These are phyloP conservation scores for Ophiobolus disseminans DNA, from an alignment of 2,329 filamentous ascomycete species.

Conservation along the genomic window DNA sequence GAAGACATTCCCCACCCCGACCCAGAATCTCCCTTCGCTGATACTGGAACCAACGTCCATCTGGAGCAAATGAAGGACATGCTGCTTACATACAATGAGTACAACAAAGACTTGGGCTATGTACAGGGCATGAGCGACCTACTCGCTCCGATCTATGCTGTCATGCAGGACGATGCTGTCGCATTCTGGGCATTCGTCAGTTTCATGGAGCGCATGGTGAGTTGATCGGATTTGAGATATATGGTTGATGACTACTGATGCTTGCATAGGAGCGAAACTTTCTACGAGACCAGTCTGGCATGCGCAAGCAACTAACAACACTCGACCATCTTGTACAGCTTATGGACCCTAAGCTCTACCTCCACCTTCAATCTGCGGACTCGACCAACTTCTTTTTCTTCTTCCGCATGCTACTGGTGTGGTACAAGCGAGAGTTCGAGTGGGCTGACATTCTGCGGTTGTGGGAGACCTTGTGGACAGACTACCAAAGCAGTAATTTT, in stretches of 20 bases:
- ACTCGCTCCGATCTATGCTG: conserved; percentile 92
- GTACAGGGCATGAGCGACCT: conserved; percentile 99
- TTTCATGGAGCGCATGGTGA: conserved; percentile 94
- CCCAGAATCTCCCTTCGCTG: conserved; percentile 91
- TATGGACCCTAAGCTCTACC: conserved; percentile 93
- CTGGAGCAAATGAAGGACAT: conserved; percentile 99
- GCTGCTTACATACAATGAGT: conserved; percentile 97
- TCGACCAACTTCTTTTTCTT: conserved; percentile 99
- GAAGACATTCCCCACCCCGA: conserved; percentile 97
- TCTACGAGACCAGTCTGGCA: conserved; percentile 91
- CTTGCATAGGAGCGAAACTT: conserved; percentile 80
- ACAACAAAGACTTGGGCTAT: conserved; percentile 93
- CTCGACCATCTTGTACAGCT: conserved; percentile 95
- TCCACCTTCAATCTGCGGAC: conserved; percentile 86
- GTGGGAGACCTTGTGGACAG: conserved; percentile 96
- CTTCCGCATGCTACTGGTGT: conserved; percentile 97
- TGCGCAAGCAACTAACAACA: conserved; percentile 88
- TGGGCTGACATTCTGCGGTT: conserved; percentile 86
- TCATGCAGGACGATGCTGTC: conserved; percentile 95
- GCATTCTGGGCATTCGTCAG: conserved; percentile 96
- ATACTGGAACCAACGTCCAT: conserved; percentile 93
- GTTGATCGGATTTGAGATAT: background rate
- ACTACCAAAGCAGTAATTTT: conserved; percentile 86
- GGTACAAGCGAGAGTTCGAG: conserved; percentile 97
- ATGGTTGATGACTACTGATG: conserved; percentile 9